Evolutionary conservation across 768 basidiomycete genomes (phyloP), one percentile per base, ranked within the genome.

Genomic region (Kwoniella newhampshirensis): DNA sequence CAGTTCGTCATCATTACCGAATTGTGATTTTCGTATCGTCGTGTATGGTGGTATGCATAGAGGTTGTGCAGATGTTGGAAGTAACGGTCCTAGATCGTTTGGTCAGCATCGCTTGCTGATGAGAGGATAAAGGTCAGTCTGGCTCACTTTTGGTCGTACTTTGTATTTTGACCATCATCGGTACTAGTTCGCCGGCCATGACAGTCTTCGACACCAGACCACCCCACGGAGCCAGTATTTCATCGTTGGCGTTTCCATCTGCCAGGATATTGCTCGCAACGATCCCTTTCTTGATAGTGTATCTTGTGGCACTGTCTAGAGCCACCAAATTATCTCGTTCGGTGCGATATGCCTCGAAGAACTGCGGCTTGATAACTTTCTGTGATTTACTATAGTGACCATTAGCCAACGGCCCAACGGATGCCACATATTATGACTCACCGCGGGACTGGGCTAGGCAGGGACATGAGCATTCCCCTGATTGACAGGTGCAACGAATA

Each of bases 401-500:
- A 32, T 43, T 13, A 49, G 39, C 40, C 32, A 30, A 6, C 32
- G 12, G 25, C 9, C 23, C 15, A 27, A 2, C 51, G 25, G 1
- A 25, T 18, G 25, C n/a, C 36, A 18, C 21, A 32, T 13, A 9
- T 43, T 28, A 32, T 8, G 28, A 48, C 67, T 54, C 80, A 83
- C 30, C 90, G 81, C 2, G 82, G 80, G 9, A 96, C 91, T 4
- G 96, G 96, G 1, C 85, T 84, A 0, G 96, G 96, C 2, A 99
- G 81, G 3, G 86, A 82, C 68, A 92, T 87, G n/a, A 96, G 79
- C 0, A 87, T 86, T 0, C 89, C 88, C n/a, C 92, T 78, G 1
- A 88, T 81, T 17, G 89, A 75, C 5, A 90, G 78, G 58, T 92
- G 87, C 74, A 98, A 93, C n/a, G 85, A 84, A 74, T 97, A 87